Evolutionary conservation across 495 filamentous ascomycete genomes (phyloP).

Genomic region (Penicillium maclennaniae): DNA sequence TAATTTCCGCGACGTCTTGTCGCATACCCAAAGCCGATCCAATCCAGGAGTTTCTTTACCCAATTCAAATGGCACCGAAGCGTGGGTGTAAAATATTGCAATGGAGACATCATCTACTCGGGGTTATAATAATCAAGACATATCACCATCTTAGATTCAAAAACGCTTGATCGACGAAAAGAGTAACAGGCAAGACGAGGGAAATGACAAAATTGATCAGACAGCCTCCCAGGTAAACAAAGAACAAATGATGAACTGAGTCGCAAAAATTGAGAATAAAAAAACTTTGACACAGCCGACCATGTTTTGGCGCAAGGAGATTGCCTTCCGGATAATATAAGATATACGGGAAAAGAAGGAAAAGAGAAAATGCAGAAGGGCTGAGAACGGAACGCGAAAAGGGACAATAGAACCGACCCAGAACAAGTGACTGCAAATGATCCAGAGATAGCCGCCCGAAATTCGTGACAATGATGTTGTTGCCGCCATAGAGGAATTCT

Average conservation of each 20-base stretch:
- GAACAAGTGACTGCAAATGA: slow-evolving; percentile 8
- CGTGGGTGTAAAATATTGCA: neutral
- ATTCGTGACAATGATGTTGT: slow-evolving; percentile 19
- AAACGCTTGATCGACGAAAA: slow-evolving; percentile 12
- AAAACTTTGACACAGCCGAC: slow-evolving; percentile 30
- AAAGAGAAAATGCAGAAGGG: slow-evolving; percentile 24
- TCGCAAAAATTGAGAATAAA: slow-evolving; percentile 21
- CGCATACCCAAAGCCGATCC: neutral
- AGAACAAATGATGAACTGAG: slow-evolving; percentile 18
- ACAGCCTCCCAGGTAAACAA: slow-evolving; percentile 17
- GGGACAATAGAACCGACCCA: slow-evolving; percentile 14
- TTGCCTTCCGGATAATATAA: slow-evolving; percentile 28
- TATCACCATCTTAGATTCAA: slow-evolving; percentile 6
- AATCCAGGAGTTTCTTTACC: neutral
- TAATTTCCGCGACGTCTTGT: neutral
- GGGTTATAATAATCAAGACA: neutral
- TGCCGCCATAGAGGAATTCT: neutral
- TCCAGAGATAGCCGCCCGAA: slow-evolving; percentile 31
- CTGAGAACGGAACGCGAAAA: slow-evolving; percentile 21
- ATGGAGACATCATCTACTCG: neutral
- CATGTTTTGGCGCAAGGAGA: slow-evolving; percentile 24
- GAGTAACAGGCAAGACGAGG: neutral
- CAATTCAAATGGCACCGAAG: neutral
- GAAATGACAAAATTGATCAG: slow-evolving; percentile 11
- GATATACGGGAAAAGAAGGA: slow-evolving; percentile 9